A percentile compares a stretch with the other conserved stretches of the same genome.
These are phyloP conservation scores for Boletus eberwhitei DNA, from an alignment of 768 basidiomycete species.

Conservation along the genomic window DNA sequence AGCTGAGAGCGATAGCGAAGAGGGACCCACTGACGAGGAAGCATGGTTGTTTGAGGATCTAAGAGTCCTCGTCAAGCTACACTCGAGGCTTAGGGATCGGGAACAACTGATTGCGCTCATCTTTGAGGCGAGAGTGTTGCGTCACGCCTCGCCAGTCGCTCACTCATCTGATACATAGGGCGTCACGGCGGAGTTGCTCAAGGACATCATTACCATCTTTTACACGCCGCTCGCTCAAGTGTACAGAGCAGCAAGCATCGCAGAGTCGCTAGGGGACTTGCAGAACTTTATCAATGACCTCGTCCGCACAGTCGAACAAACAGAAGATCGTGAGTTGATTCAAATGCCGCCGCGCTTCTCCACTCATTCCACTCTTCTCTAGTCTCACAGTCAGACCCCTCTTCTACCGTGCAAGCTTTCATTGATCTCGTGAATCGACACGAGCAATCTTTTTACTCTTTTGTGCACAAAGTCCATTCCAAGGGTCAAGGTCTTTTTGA, in stretches of 20 bases:
- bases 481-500: constrained; percentile 95
- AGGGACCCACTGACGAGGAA: constrained; percentile 91
- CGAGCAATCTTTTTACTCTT: constrained; percentile 92
- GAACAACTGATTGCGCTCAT: constrained; percentile 91
- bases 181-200: constrained; percentile 88
- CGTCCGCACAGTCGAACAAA: constrained; percentile 88
- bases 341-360: background rate
- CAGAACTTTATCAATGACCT: constrained; percentile 95
- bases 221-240: constrained; percentile 96
- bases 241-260: constrained; percentile 95
- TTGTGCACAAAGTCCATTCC: constrained; percentile 97
- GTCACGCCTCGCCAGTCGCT: background rate
- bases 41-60: constrained; percentile 97
- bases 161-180: constrained; percentile 50
- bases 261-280: constrained; percentile 86
- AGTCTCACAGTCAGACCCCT: constrained; percentile 85
- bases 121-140: constrained; percentile 70
- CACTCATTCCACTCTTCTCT: background rate
- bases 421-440: constrained; percentile 92
- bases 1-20: constrained; percentile 76
- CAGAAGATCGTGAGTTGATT: constrained; percentile 73
- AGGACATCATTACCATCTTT: constrained; percentile 99
- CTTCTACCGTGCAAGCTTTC: constrained; percentile 85
- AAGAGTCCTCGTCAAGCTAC: constrained; percentile 71
- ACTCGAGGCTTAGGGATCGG: constrained; percentile 78